phyloP scores from a whole-genome alignment of 2,329 filamentous ascomycete genomes.

The Xylariaceae sp. region DNA sequence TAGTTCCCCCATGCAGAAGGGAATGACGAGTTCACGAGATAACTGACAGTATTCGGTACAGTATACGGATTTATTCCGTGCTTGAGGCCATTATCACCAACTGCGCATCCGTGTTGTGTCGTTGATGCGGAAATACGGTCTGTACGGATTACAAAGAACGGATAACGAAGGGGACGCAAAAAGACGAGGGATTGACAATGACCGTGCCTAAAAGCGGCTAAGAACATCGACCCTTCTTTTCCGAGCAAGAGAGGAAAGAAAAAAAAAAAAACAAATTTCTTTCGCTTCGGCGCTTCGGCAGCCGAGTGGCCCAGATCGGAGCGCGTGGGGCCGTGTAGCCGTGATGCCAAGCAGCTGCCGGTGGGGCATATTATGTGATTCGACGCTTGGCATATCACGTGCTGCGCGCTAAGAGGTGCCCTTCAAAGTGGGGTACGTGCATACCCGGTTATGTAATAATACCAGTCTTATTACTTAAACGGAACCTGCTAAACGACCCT shows the following conservation, averaged over 20 bases:
- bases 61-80: no score
- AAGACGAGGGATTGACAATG: slow-evolving; percentile 4
- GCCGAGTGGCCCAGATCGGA: slow-evolving; percentile 16
- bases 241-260: no score
- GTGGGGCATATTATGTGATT: neutral
- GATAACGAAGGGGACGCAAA: neutral
- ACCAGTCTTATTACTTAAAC: neutral
- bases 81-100: no score
- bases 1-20: neutral
- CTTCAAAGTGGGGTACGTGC: neutral
- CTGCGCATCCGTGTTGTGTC: no score
- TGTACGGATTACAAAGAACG: no score
- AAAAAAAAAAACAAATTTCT: neutral
- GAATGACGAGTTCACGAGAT: no score
- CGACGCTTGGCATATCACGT: neutral
- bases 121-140: no score
- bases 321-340: slow-evolving; percentile 5
- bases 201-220: slow-evolving; percentile 7
- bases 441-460: neutral
- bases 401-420: neutral
- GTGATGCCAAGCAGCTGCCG: slow-evolving; percentile 6
- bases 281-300: slow-evolving; percentile 9
- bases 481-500: no score
- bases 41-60: no score
- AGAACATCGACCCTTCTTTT: neutral